Evolutionary conservation across 169 alveolate species (phyloP).

Genomic region (Toxoplasma gondii): DNA sequence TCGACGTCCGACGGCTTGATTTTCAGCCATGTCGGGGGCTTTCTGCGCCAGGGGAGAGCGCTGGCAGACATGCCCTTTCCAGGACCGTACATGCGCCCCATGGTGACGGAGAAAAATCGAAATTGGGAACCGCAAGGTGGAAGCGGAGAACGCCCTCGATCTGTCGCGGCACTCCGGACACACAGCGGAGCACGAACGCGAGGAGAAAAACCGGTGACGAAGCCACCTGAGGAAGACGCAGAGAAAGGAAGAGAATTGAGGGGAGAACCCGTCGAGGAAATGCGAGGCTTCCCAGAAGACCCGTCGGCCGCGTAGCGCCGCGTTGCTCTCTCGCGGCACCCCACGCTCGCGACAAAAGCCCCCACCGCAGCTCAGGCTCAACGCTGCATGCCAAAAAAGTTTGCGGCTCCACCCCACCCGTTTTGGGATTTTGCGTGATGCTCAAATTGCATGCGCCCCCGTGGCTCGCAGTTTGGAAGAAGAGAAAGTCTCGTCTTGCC

Average conservation of each 20-base stretch:
- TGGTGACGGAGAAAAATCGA: conserved; percentile 42
- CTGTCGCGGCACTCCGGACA: background rate
- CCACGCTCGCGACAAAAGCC: background rate
- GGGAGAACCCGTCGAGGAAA: background rate
- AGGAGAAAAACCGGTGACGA: background rate
- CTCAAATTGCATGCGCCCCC: background rate
- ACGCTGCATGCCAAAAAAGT: too few species aligned
- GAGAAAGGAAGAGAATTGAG: background rate
- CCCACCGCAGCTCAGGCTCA: too few species aligned
- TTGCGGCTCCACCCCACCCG: background rate
- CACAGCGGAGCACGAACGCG: background rate
- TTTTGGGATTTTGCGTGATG: background rate
- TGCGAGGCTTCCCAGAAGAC: background rate
- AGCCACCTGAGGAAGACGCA: background rate
- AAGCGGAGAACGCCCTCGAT: background rate
- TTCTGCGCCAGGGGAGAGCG: conserved; percentile 97
- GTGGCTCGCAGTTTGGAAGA: too few species aligned
- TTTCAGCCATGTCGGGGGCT: conserved; percentile 97
- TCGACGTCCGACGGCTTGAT: conserved; percentile 93
- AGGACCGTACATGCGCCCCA: conserved; percentile 94
- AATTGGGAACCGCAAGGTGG: background rate
- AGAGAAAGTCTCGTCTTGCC: too few species aligned
- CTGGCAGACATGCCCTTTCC: conserved; percentile 93
- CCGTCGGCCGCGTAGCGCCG: background rate
- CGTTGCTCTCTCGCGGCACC: background rate